Evolutionary conservation across 1,284 basidiomycete species (phyloP), one percentile per base, ranked within the genome.

Genomic region (Malassezia yamatoensis): DNA sequence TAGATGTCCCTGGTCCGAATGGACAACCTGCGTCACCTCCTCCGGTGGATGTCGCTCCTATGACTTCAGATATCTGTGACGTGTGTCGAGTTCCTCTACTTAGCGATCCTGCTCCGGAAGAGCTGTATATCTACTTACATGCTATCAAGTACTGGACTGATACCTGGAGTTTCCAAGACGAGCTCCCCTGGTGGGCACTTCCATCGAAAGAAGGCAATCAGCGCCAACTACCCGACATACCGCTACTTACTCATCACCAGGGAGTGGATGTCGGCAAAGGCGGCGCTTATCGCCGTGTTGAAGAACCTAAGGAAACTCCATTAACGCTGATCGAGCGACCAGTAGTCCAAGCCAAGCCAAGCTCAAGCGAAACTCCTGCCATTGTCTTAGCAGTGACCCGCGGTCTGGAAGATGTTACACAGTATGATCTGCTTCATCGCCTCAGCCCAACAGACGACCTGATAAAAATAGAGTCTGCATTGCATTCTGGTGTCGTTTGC

Each of bases 61-160:
- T 62, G 18, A 61, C 56, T 5, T 57, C 60, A 16, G 61, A 61
- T 13, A 62, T 67, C 20, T 74, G 72, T 42, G 50, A 64, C 10
- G 65, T 65, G 37, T 74, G 72, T 63, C 68, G 63, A 47, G 52
- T 20, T 16, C 72, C 72, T 1, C 58, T 74, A 7, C 51, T 68
- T 10, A 66, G 68, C 0, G 72, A 74, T 34, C 68, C 72, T 1
- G 56, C 59, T 44, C 65, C 69, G 10, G 60, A 65, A 33, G 65
- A 70, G 44, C 64, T 74, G 5, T 73, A 65, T 54, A 74, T 74
- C 37, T 74, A 73, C 35, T 53, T 74, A 32, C 72, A 74, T 42
- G 72, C 72, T 11, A 69, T 74, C 67, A 73, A 71, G 58, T 74
- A 74, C 62, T 69, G 70, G 66, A 68, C 67, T 13, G 68, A 71